Base-by-base conservation (phyloP, 2,329 filamentous ascomycete genomes). In the Curvularia hawaiiensis region DNA sequence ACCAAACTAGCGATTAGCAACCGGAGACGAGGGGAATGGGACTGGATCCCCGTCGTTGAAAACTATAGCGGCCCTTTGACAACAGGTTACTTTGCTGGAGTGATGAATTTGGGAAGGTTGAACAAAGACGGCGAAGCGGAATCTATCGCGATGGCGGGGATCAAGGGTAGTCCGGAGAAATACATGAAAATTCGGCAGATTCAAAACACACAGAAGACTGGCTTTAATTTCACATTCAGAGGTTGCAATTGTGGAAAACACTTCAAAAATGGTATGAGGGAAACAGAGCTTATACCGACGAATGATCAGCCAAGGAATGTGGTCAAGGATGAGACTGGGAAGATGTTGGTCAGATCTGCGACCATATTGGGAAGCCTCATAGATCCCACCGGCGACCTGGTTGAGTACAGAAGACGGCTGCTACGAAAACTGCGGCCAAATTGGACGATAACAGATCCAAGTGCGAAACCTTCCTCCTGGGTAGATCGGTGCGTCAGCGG, bases 1-100 rank as follows among this genome's bases (percentile, higher is more conserved):
- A 56, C 53, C 24, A 56, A 56, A 28, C 18, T 56, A 12, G 53
- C 53, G 10, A 51, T 56, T 33, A 56, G 53, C 26, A 56, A 48
- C 41, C 22, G 40, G 4, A 48, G 51, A 18, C 31, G 53, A 20
- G 43, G 48, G 16, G 53, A 56, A 16, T 56, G 53, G 53, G 41
- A 51, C 26, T 56, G 53, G 53, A 56, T 56, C 22, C 53, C 53
- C 7, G 47, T 56, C 22, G 41, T 51, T 4, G 53, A 51, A 18
- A 51, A 51, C 26, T 20, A 41, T 11, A 50, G 31, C 12, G 48
- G 43, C 9, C 14, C 6, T 3, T 3, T 40, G 43, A 51, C 53
- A 18, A 51, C 53, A 20, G 53, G 51, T 43, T 46, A 22, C 22
- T 56, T 51, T 20, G 48, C 53, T n/a, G 53, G 53, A 3, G 53